phyloP scores from a whole-genome alignment of 441 rosid genomes.

The Arabidopsis lyrata region DNA sequence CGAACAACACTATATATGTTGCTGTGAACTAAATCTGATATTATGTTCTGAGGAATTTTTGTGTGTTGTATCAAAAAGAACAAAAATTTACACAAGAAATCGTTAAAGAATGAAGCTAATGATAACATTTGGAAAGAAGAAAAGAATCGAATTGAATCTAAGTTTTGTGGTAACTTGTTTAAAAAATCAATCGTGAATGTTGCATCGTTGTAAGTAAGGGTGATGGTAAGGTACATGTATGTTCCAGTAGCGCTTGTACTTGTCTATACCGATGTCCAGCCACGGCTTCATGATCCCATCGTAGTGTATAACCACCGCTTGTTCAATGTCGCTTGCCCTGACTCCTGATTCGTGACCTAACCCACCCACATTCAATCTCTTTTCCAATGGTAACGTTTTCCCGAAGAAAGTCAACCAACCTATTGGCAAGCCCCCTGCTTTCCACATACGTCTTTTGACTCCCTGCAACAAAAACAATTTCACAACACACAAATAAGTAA shows the following conservation, averaged over 20 bases:
- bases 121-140: conserved; percentile 28
- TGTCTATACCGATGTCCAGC: conserved; percentile 70
- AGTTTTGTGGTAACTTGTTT: conserved; percentile 17
- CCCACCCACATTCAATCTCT: conserved; percentile 79
- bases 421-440: conserved; percentile 79
- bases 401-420: conserved; percentile 82
- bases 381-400: conserved; percentile 60
- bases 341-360: conserved; percentile 72
- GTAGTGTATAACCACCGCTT: conserved; percentile 81
- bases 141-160: conserved; percentile 44
- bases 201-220: conserved; percentile 79
- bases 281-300: conserved; percentile 92
- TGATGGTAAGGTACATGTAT: conserved; percentile 61
- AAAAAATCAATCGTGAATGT: conserved; percentile 63
- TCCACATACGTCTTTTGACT: conserved; percentile 59
- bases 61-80: conserved; percentile 28
- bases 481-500: background rate
- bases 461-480: conserved; percentile 57
- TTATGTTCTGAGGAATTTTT: background rate
- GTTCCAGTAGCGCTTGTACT: conserved; percentile 80
- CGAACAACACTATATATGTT: background rate
- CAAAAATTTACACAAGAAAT: conserved; percentile 30
- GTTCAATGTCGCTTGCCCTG: conserved; percentile 51
- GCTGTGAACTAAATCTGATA: conserved; percentile 15
- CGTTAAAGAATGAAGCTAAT: conserved; percentile 42